phyloP scores from a whole-genome alignment of 2,329 filamentous ascomycete species.

The Dothideomycetidae sp. region DNA sequence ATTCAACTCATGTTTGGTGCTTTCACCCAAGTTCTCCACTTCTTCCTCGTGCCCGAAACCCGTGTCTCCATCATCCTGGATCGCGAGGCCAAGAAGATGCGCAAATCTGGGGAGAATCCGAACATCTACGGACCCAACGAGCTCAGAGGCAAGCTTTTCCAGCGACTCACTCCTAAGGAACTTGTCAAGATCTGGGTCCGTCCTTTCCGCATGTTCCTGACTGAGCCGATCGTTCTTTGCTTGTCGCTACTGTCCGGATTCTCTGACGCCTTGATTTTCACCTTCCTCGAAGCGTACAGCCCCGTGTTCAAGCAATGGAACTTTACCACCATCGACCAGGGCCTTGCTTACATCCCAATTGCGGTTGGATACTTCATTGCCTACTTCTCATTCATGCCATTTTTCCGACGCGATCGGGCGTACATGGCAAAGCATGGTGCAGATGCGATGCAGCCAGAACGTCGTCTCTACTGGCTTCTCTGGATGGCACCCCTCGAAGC shows the following conservation, averaged over 20 bases:
- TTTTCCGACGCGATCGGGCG: slow-evolving; percentile 40
- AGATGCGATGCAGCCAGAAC: slow-evolving; percentile 43
- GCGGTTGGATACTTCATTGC: slow-evolving; percentile 47
- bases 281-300: slow-evolving; percentile 55
- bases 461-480: slow-evolving; percentile 48
- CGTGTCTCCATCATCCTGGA: slow-evolving; percentile 63
- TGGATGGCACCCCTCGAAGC: slow-evolving; percentile 36
- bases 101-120: slow-evolving; percentile 41
- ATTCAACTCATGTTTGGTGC: slow-evolving; percentile 67
- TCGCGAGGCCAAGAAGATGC: slow-evolving; percentile 55
- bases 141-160: slow-evolving; percentile 29
- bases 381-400: slow-evolving; percentile 44
- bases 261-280: slow-evolving; percentile 59
- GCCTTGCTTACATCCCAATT: slow-evolving; percentile 49
- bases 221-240: slow-evolving; percentile 55
- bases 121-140: slow-evolving; percentile 62
- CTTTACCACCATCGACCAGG: slow-evolving; percentile 42
- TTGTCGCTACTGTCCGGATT: slow-evolving; percentile 56
- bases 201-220: slow-evolving; percentile 58
- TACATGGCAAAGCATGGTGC: slow-evolving; percentile 33
- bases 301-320: slow-evolving; percentile 53
- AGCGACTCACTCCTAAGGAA: slow-evolving; percentile 26
- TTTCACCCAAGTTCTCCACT: slow-evolving; percentile 51
- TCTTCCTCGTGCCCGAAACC: slow-evolving; percentile 59
- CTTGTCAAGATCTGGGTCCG: slow-evolving; percentile 40